Evolutionary conservation across 441 rosid genomes (phyloP), one percentile per base, ranked within the genome.

Genomic region (Gossypium laxum): DNA sequence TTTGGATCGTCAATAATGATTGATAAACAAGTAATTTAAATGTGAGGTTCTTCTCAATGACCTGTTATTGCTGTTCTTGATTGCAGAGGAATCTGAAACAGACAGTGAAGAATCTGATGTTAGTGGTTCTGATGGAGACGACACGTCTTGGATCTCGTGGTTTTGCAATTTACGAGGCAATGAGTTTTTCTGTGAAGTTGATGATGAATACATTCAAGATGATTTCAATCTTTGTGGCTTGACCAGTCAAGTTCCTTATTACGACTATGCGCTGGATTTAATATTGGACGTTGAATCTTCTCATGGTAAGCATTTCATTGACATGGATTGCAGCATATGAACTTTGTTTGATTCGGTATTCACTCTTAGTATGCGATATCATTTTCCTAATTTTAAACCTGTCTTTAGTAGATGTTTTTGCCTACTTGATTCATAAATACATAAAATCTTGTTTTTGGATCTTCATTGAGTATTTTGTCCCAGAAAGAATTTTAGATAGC

Each of bases 71-170:
- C 28, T 15, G 65, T 63, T 65, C 55, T 21, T 70, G 41, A 11
- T 34, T 60, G 60, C 48, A 66, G 76, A 64, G 47, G 76, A 73
- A 65, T 73, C 76, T 65, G 76, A 73, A 65, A 73, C 76, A 22
- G 76, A 73, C 65, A 65, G 76, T 54, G 76, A 73, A 65, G 76
- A 73, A 30, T 73, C 76, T 15, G 71, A 75, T 38, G 91, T 87
- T 48, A 91, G 97, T 82, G 97, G 98, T 74, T 93, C 98, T 5
- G 96, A 93, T 3, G 98, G 89, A 65, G 98, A 89, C 73, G 91
- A 89, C 71, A 88, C 96, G 2, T 89, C 94, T 12, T 93, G 98
- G 98, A 91, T 93, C 79, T 87, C 98, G 26, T 93, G 98, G 98
- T 93, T 93, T 78, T 91, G 96, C 85, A 93, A 85, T 72, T 76